A percentile compares a stretch with the other conserved stretches of the same genome.
Evolutionary conservation across 1,139 yeast genomes (phyloP).

Genomic region (Pichia sp.): DNA sequence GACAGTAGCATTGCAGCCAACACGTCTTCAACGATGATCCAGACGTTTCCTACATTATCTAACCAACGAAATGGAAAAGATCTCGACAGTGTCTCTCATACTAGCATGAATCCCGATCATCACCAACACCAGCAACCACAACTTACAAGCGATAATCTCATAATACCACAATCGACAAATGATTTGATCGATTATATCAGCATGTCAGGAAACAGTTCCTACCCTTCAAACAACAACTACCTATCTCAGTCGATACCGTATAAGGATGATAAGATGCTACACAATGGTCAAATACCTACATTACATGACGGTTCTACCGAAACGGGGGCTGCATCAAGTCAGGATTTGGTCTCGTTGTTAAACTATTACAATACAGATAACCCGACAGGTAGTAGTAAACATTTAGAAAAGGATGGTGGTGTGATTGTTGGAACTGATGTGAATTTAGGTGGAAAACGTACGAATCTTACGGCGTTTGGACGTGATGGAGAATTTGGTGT

Average conservation of each 20-base stretch:
- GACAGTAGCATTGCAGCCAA: too few relatives aligned
- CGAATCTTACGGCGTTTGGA: not conserved
- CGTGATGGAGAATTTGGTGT: not conserved
- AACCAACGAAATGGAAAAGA: not conserved
- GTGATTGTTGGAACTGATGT: too few relatives aligned
- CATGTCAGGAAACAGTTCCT: not conserved
- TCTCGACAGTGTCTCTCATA: not conserved
- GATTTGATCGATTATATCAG: conserved; percentile 9
- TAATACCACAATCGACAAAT: conserved; percentile 11
- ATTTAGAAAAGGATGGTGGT: not conserved
- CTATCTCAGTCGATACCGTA: not conserved
- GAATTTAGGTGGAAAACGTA: not conserved
- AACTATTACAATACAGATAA: conserved; percentile 10
- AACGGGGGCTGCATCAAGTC: not conserved
- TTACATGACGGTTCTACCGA: not conserved
- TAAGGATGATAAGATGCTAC: not conserved
- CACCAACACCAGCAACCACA: not conserved
- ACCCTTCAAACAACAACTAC: not conserved
- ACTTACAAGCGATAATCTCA: not conserved
- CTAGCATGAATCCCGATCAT: not conserved
- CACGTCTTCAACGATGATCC: too few relatives aligned
- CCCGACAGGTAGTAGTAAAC: not conserved
- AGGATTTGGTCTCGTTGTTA: conserved; percentile 13
- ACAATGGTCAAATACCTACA: not conserved
- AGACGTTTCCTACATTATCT: conserved; percentile 3